These are phyloP conservation scores for Aspergillus sp. DNA, from an alignment of 2,329 filamentous ascomycete genomes.

Conservation along the genomic window DNA sequence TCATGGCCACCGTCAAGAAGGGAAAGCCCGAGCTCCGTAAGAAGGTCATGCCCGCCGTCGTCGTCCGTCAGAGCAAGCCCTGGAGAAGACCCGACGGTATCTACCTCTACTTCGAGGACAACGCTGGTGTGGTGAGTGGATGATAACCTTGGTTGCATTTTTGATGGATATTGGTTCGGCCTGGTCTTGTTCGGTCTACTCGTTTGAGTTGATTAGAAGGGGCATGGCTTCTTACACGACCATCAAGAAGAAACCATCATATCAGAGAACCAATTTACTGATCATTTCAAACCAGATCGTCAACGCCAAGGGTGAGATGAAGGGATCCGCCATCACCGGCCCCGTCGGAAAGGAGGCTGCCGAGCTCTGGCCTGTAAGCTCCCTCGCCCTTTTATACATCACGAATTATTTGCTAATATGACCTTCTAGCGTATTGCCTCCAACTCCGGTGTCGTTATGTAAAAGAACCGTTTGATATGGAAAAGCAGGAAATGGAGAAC, in stretches of 20 bases:
- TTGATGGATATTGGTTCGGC: too few relatives aligned
- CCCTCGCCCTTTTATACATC: background rate
- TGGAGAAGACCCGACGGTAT: constrained; percentile 98
- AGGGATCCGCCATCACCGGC: constrained; percentile 98
- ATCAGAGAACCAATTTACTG: too few relatives aligned
- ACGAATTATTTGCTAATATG: background rate
- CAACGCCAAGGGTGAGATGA: constrained; percentile 99
- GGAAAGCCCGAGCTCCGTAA: constrained; percentile 99
- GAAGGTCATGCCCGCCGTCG: constrained; percentile 99
- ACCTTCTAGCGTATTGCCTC: constrained; percentile 81
- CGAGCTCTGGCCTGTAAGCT: constrained; percentile 94
- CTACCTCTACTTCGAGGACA: constrained; percentile 99
- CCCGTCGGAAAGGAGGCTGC: constrained; percentile 99
- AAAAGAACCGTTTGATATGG: constrained; percentile 44
- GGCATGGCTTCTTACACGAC: background rate
- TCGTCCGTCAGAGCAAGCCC: constrained; percentile 98
- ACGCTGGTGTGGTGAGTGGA: constrained; percentile 88
- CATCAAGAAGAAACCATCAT: background rate
- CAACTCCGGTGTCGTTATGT: constrained; percentile 99
- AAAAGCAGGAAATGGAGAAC: constrained; percentile 12
- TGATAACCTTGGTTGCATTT: background rate
- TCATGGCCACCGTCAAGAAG: constrained; percentile 99
- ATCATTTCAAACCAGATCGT: constrained; percentile 64
- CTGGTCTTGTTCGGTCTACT: too few relatives aligned
- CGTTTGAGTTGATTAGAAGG: too few relatives aligned